Conservation (phyloP, 768 basidiomycete species). For the Russula ochroleuca region DNA sequence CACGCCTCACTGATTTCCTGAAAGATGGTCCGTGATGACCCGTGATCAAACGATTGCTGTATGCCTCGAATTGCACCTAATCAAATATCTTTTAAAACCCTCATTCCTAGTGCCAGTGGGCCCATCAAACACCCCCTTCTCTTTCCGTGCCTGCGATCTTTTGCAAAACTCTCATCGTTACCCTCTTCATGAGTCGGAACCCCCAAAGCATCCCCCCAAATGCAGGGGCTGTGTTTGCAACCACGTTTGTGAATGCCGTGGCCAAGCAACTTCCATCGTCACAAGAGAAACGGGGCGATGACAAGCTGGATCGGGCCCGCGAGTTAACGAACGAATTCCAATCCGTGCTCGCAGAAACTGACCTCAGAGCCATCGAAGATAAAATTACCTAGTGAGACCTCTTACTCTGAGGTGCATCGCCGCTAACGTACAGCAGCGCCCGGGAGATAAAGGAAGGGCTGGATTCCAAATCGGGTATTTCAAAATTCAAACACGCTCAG, state of each 20-base stretch:
- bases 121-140: neutral
- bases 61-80: neutral
- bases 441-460: neutral
- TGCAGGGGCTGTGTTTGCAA: neutral
- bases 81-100: neutral
- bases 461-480: neutral
- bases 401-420: neutral
- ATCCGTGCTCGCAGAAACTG: neutral
- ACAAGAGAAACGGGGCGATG: slow-evolving; percentile 4
- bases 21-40: no score
- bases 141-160: neutral
- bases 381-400: neutral
- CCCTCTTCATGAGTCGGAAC: neutral
- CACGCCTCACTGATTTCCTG: no score
- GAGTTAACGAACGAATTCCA: no score
- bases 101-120: no score
- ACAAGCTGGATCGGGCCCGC: neutral
- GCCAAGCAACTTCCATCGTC: neutral
- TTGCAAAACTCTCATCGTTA: neutral
- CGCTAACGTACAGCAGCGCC: neutral
- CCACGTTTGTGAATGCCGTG: neutral
- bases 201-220: no score
- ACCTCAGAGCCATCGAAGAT: neutral
- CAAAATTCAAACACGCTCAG: neutral
- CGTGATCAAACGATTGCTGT: no score